Evolutionary conservation across 2,329 filamentous ascomycete species (phyloP).

Genomic region (Ramichloridium luteum): DNA sequence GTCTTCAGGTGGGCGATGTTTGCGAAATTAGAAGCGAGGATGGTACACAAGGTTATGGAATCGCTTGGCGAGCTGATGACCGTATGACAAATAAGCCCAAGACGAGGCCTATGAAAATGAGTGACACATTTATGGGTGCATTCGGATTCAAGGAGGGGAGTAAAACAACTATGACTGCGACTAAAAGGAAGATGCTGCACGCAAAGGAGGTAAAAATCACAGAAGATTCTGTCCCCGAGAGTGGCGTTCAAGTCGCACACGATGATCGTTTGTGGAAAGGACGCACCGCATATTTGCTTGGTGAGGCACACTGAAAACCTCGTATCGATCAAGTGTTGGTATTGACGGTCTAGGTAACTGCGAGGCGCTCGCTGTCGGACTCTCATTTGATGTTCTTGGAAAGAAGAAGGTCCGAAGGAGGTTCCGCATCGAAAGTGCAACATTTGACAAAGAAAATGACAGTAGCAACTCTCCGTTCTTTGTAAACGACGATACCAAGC

Average conservation of each 20-base stretch:
- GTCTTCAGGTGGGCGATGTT: slow-evolving; percentile 46
- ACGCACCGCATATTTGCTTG: slow-evolving; percentile 3
- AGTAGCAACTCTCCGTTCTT: slow-evolving; percentile 13
- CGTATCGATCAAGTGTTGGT: too few species aligned
- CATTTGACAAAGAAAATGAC: too few species aligned
- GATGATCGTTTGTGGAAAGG: slow-evolving; percentile 17
- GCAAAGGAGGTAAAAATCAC: too few species aligned
- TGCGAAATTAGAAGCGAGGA: slow-evolving; percentile 39
- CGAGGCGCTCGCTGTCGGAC: slow-evolving; percentile 57
- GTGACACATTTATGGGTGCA: slow-evolving; percentile 59
- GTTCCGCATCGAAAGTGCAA: slow-evolving; percentile 48
- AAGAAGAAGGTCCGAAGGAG: slow-evolving; percentile 43
- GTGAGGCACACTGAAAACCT: too few species aligned
- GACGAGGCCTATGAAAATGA: slow-evolving; percentile 58
- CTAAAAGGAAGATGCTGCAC: slow-evolving; percentile 39
- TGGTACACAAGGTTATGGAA: slow-evolving; percentile 40
- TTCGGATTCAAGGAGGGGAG: slow-evolving; percentile 63
- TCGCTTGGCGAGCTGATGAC: slow-evolving; percentile 48
- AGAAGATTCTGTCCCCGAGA: too few species aligned
- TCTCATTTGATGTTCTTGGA: slow-evolving; percentile 54
- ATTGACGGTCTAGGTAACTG: slow-evolving; percentile 45
- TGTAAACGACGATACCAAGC: slow-evolving; percentile 12
- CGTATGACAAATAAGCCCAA: slow-evolving; percentile 43
- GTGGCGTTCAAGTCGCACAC: slow-evolving; percentile 22
- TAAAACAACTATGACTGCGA: slow-evolving; percentile 48